Evolutionary conservation across 2,329 filamentous ascomycete genomes (phyloP).

Genomic region (Cladosporium austrohemisphaericum): DNA sequence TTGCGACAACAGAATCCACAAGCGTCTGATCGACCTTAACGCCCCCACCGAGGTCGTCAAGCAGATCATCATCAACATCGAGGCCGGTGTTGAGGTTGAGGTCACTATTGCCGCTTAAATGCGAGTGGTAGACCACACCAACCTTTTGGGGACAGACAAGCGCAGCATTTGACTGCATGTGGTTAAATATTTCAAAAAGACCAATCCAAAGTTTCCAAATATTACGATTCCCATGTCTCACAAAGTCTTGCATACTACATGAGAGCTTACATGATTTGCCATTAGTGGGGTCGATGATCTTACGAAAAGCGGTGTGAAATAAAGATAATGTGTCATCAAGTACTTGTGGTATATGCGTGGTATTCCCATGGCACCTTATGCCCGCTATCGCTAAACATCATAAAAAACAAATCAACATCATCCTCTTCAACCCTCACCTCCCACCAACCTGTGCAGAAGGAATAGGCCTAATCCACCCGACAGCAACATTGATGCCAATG

Average conservation of each 20-base stretch:
- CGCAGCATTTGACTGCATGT: conserved; percentile 1
- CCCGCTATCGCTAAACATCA: not conserved
- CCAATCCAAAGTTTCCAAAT: conserved; percentile 1
- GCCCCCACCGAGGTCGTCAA: conserved; percentile 97
- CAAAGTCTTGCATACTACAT: too few relatives aligned
- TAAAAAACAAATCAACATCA: not conserved
- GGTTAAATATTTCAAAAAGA: conserved; percentile 6
- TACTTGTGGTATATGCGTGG: not conserved
- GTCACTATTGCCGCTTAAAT: conserved; percentile 80
- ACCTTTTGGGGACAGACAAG: conserved; percentile 5
- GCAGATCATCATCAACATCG: conserved; percentile 95
- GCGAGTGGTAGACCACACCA: not conserved
- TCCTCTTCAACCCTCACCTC: conserved; percentile 18
- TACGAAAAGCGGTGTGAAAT: too few relatives aligned
- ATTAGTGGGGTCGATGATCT: too few relatives aligned
- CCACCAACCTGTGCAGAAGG: conserved; percentile 53
- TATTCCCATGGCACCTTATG: not conserved
- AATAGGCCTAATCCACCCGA: conserved; percentile 61
- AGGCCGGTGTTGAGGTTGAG: conserved; percentile 89
- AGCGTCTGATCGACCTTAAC: conserved; percentile 59
- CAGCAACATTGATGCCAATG: conserved; percentile 63
- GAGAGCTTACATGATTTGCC: too few relatives aligned
- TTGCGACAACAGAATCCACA: conserved; percentile 30
- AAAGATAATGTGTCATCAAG: not conserved
- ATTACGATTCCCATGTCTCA: too few relatives aligned